These are phyloP conservation scores for Diversispora eburnea DNA, from an alignment of 192 early-diverging fungal genomes.

Conservation along the genomic window DNA sequence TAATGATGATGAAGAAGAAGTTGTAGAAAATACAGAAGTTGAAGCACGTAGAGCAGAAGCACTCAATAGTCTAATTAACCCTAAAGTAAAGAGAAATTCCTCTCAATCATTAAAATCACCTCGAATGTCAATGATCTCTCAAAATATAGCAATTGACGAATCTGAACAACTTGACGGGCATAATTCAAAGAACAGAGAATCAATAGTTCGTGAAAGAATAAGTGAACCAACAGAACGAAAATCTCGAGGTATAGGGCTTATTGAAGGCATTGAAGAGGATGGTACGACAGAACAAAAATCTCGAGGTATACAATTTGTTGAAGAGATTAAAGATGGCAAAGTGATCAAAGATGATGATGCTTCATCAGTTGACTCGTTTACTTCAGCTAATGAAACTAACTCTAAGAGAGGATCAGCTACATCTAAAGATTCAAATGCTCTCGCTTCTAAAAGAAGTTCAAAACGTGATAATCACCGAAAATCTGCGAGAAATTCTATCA, in stretches of 20 bases:
- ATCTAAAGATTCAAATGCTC: not conserved
- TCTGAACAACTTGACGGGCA: too few species aligned
- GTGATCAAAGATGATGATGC: constrained; percentile 11
- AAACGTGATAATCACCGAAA: not conserved
- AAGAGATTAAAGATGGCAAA: too few species aligned
- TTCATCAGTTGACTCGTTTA: constrained; percentile 10
- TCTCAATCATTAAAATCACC: not conserved
- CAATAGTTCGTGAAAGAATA: constrained; percentile 5
- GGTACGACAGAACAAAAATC: too few species aligned
- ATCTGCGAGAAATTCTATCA: not conserved
- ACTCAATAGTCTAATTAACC: not conserved
- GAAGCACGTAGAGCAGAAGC: not conserved
- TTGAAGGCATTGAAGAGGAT: too few species aligned
- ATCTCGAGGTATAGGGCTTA: too few species aligned
- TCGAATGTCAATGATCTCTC: not conserved
- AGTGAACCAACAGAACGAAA: not conserved
- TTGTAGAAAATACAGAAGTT: constrained; percentile 12
- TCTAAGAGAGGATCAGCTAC: constrained; percentile 12
- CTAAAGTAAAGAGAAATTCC: not conserved
- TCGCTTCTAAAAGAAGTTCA: not conserved
- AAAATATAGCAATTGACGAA: not conserved
- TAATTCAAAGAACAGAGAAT: not conserved
- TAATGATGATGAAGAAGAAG: constrained; percentile 24
- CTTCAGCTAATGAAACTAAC: constrained; percentile 8
- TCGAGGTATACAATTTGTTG: too few species aligned